A percentile compares a stretch with the other conserved stretches of the same genome.
Conservation (phyloP, 345 rosid species). For the Salix purpurea region DNA sequence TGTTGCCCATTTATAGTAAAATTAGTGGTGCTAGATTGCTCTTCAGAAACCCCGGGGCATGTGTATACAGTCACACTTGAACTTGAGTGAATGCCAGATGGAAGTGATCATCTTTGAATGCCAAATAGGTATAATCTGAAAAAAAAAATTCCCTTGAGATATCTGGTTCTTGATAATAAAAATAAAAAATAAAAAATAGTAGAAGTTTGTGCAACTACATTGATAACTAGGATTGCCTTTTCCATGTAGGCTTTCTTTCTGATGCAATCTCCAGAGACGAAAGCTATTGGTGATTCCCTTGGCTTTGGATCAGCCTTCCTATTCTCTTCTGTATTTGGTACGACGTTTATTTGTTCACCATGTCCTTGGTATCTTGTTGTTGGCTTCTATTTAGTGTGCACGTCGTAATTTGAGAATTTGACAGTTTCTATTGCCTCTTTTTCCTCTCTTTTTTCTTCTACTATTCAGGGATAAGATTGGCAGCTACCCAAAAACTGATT, state of each 20-base stretch:
- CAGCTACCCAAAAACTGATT: constrained; percentile 50
- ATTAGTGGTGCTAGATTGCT: not conserved
- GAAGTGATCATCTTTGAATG: not conserved
- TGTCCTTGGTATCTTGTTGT: not conserved
- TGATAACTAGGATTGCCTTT: not conserved
- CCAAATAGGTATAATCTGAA: not conserved
- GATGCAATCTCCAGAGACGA: constrained; percentile 63
- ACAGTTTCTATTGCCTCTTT: not conserved
- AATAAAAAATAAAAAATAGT: no score
- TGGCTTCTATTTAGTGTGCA: not conserved
- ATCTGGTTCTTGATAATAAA: not conserved
- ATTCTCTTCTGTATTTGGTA: constrained; percentile 71
- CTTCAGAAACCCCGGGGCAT: not conserved
- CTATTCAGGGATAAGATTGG: constrained; percentile 63
- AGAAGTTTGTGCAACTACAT: not conserved
- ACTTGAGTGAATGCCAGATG: not conserved
- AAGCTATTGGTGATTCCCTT: constrained; percentile 63
- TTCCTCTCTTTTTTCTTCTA: constrained; percentile 1
- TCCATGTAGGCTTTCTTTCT: constrained; percentile 53
- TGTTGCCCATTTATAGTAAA: not conserved
- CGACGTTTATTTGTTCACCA: constrained; percentile 5
- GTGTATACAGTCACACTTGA: not conserved
- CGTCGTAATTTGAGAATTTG: not conserved
- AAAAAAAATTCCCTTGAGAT: no score
- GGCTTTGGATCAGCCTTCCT: constrained; percentile 78